phyloP scores from a whole-genome alignment of 2,329 filamentous ascomycete genomes.

The Fusarium liriodendri region DNA sequence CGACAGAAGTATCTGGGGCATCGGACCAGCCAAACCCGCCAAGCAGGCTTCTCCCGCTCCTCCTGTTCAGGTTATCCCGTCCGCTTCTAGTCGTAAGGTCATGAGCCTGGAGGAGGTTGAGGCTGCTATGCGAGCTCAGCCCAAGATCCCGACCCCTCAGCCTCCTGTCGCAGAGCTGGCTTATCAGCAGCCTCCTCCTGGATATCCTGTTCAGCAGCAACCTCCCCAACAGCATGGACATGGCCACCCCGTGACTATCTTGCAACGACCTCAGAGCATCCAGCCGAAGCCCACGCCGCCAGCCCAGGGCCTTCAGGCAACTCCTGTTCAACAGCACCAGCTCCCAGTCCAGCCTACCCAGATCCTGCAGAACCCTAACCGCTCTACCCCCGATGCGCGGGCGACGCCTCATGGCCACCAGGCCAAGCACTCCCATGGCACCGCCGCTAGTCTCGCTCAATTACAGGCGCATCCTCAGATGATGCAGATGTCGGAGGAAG shows the following conservation, averaged over 20 bases:
- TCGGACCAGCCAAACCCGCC: constrained; percentile 65
- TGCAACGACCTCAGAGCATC: constrained; percentile 63
- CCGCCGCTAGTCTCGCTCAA: constrained; percentile 49
- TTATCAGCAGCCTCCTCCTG: constrained; percentile 42
- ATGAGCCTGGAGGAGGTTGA: constrained; percentile 98
- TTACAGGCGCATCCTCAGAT: constrained; percentile 57
- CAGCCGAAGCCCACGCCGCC: constrained; percentile 55
- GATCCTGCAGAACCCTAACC: constrained; percentile 83
- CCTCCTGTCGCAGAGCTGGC: constrained; percentile 43
- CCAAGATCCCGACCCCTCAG: constrained; percentile 61
- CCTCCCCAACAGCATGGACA: constrained; percentile 51
- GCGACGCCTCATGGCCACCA: constrained; percentile 52
- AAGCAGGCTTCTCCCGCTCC: constrained; percentile 47
- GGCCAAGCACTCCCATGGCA: constrained; percentile 64
- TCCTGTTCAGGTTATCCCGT: constrained; percentile 34
- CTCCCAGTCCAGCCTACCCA: constrained; percentile 72
- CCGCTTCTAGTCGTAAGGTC: constrained; percentile 73
- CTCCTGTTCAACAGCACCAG: constrained; percentile 50
- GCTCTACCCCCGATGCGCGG: constrained; percentile 64
- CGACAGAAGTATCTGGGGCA: constrained; percentile 92
- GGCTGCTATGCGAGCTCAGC: constrained; percentile 84
- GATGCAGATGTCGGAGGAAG: constrained; percentile 82
- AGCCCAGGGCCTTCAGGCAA: constrained; percentile 44
- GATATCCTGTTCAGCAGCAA: constrained; percentile 45
- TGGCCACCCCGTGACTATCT: constrained; percentile 64